Evolutionary conservation across 108 stramenopile species (phyloP), one percentile per base, ranked within the genome.

Genomic region (Discostella pseudostelligera): DNA sequence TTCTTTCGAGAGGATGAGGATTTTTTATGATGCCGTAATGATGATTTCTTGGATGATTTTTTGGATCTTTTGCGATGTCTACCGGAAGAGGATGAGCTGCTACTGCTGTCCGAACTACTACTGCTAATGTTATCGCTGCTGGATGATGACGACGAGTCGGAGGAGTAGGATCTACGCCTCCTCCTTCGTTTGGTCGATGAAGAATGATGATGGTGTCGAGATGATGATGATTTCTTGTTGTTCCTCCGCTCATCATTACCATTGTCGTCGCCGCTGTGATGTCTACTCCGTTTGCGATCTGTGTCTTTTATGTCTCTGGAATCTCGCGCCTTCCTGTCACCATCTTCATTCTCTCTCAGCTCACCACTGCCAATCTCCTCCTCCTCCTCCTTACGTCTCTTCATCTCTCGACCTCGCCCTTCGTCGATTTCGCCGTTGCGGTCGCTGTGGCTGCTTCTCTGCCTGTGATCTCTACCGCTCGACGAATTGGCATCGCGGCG

Each of bases 201-300:
- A n/a, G n/a, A n/a, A n/a, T n/a, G n/a, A n/a, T n/a, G n/a, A n/a
- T 65, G 54, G 32, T 24, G 65, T 62, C 61, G 35, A 47, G 74
- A 44, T 43, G 68, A 65, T 0, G 56, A 56, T 12, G 59, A 43
- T 20, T 44, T 48, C 53, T 45, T 65, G 54, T 63, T 64, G n/a
- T 48, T 58, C 39, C 39, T 16, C 44, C 50, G 51, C 17, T 69
- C 55, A 20, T 65, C 40, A 54, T 56, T 44, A 43, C 62, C 60
- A 11, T 61, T 59, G 16, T 56, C 32, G 9, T 24, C 39, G 19
- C 12, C 24, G n/a, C n/a, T n/a, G n/a, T n/a, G n/a, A 29, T 3
- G 36, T 22, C 35, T 39, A 2, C 25, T 21, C 4, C 55, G 35
- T 42, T 67, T 39, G 37, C 32, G 21, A 19, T 49, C 14, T n/a